phyloP scores from a whole-genome alignment of 1,139 yeast genomes.

The Pichia sp. region DNA sequence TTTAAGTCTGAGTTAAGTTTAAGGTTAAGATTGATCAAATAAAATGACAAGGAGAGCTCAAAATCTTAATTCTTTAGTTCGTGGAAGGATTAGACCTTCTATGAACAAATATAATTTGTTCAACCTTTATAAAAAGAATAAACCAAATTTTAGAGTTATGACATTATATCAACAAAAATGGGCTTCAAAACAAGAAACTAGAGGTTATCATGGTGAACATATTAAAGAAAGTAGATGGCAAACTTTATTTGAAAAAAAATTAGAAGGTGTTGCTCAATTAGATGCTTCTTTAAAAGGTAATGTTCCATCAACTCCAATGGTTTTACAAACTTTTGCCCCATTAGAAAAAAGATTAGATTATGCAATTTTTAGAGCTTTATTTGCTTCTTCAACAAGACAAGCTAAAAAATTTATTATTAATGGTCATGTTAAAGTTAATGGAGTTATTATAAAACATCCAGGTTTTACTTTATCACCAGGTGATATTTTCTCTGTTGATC shows the following conservation, averaged over 20 bases:
- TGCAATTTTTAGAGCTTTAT: slow-evolving; percentile 86
- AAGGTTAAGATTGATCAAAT: background rate
- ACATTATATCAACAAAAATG: slow-evolving; percentile 82
- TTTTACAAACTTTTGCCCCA: slow-evolving; percentile 82
- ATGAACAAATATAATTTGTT: slow-evolving; percentile 90
- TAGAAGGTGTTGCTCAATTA: slow-evolving; percentile 81
- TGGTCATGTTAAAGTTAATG: slow-evolving; percentile 85
- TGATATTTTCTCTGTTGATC: slow-evolving; percentile 79
- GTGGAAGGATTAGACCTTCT: slow-evolving; percentile 68
- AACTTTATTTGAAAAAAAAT: slow-evolving; percentile 60
- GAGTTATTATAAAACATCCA: slow-evolving; percentile 70
- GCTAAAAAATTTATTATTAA: slow-evolving; percentile 83
- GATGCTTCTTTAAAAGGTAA: slow-evolving; percentile 67
- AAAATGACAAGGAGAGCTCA: slow-evolving; percentile 27
- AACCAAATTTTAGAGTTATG: slow-evolving; percentile 34
- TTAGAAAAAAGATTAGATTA: slow-evolving; percentile 85
- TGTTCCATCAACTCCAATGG: slow-evolving; percentile 65
- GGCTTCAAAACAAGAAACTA: slow-evolving; percentile 83
- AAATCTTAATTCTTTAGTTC: slow-evolving; percentile 26
- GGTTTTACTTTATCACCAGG: slow-evolving; percentile 76
- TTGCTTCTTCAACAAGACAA: slow-evolving; percentile 90
- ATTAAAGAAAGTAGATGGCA: slow-evolving; percentile 81
- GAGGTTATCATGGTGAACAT: slow-evolving; percentile 95
- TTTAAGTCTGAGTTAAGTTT: too few relatives aligned
- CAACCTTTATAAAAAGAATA: slow-evolving; percentile 70